phyloP scores from a whole-genome alignment of 169 alveolate genomes.

The Eimeria sp. region DNA sequence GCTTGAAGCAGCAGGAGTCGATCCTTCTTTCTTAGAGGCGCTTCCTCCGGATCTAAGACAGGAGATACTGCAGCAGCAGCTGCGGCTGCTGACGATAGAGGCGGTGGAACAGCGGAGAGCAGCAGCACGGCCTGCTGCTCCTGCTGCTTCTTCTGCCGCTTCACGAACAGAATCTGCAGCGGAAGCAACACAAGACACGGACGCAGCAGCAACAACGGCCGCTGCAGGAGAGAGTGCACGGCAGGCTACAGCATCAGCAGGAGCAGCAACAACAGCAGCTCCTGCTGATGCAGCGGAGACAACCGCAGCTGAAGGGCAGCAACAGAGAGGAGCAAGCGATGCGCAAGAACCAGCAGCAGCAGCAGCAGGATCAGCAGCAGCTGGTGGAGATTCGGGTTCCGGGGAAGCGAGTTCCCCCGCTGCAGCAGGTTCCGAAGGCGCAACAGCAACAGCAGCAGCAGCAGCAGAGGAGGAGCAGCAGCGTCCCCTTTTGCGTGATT shows the following conservation, averaged over 20 bases:
- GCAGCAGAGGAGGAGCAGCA: conserved; percentile 46
- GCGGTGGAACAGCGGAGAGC: conserved; percentile 78
- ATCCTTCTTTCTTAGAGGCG: conserved; percentile 86
- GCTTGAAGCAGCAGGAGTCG: conserved; percentile 83
- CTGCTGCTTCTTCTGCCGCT: conserved; percentile 39
- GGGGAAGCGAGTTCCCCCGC: background rate
- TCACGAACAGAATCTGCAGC: background rate
- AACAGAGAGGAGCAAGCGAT: background rate
- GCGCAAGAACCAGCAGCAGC: background rate
- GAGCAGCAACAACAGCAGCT: background rate
- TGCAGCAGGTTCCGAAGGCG: background rate
- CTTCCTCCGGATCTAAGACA: conserved; percentile 84
- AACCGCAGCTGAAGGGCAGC: background rate
- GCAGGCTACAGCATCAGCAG: conserved; percentile 19
- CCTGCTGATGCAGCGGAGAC: background rate
- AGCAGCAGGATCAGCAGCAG: conserved; percentile 33
- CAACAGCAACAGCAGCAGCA: conserved; percentile 22
- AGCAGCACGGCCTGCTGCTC: background rate
- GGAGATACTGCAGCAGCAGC: conserved; percentile 84
- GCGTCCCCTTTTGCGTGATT: conserved; percentile 72
- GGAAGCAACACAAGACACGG: background rate
- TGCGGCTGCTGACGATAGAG: conserved; percentile 73
- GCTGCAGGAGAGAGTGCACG: background rate
- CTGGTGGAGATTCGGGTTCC: background rate
- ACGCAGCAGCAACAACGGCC: background rate